phyloP scores from a whole-genome alignment of 2,329 filamentous ascomycete genomes.

The Ophiocordyceps camponoti-leonardi region DNA sequence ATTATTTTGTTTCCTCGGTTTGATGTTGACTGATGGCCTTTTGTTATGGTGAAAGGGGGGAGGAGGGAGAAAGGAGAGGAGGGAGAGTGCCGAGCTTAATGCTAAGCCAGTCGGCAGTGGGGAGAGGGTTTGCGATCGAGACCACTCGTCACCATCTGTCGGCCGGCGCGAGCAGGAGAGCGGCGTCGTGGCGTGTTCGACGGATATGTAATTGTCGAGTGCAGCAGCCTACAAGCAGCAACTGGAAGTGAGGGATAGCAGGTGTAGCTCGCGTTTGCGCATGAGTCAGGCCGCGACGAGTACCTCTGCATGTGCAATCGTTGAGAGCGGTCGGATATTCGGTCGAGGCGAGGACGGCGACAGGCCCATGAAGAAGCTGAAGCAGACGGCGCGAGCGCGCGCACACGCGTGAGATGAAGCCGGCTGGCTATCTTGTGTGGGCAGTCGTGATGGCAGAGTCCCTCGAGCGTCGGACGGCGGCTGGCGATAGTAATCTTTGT shows the following conservation, averaged over 20 bases:
- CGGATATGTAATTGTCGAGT: not conserved
- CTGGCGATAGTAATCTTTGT: not conserved
- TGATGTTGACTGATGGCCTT: not conserved
- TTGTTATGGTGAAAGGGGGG: not conserved
- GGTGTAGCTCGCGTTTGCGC: slow-evolving; percentile 20
- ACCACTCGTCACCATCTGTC: slow-evolving; percentile 9
- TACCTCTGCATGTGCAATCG: slow-evolving; percentile 7
- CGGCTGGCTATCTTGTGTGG: not conserved
- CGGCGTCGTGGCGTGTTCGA: slow-evolving; percentile 5
- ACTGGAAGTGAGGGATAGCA: slow-evolving; percentile 14
- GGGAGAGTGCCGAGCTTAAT: not conserved
- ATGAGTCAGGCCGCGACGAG: slow-evolving; percentile 14
- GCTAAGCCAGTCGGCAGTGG: slow-evolving; percentile 4
- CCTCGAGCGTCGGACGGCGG: not conserved
- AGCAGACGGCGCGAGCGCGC: not conserved
- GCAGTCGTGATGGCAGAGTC: not conserved
- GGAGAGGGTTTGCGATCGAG: slow-evolving; percentile 1
- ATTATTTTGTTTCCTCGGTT: slow-evolving; percentile 13
- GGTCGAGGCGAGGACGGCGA: not conserved
- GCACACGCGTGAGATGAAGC: not conserved
- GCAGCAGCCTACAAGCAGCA: slow-evolving; percentile 12
- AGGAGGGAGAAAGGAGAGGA: slow-evolving; percentile 1
- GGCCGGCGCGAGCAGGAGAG: slow-evolving; percentile 5
- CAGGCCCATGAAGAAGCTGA: slow-evolving; percentile 1
- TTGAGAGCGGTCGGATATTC: slow-evolving; percentile 1